A percentile compares a stretch with the other conserved stretches of the same genome.
Evolutionary conservation across 2,329 filamentous ascomycete genomes (phyloP).

Genomic region (Botrytis cinerea): DNA sequence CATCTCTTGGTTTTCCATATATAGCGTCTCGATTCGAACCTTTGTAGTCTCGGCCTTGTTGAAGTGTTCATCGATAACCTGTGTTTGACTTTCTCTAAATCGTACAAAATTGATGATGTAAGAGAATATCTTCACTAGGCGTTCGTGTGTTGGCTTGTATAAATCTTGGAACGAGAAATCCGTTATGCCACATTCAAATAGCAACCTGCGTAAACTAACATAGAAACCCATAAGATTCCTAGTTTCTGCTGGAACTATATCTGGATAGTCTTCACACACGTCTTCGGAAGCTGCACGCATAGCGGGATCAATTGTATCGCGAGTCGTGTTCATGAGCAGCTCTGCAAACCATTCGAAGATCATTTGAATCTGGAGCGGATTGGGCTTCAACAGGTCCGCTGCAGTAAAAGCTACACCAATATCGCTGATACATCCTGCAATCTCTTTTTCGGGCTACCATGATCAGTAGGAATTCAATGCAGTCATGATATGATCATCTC

Average conservation of each 20-base stretch:
- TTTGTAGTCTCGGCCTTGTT: slow-evolving; percentile 88
- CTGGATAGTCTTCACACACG: slow-evolving; percentile 78
- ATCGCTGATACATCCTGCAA: slow-evolving; percentile 95
- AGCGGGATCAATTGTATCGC: slow-evolving; percentile 89
- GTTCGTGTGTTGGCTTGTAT: slow-evolving; percentile 85
- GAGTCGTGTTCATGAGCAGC: slow-evolving; percentile 87
- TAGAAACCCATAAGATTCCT: slow-evolving; percentile 97
- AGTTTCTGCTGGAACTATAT: slow-evolving; percentile 83
- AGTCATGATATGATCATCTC: slow-evolving; percentile 31
- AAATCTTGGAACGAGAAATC: slow-evolving; percentile 94
- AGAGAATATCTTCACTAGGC: slow-evolving; percentile 91
- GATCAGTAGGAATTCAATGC: slow-evolving; percentile 28
- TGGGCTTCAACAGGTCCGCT: slow-evolving; percentile 88
- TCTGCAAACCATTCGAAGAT: slow-evolving; percentile 98
- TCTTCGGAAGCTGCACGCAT: slow-evolving; percentile 93
- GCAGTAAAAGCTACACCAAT: slow-evolving; percentile 89
- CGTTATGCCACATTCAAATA: slow-evolving; percentile 85
- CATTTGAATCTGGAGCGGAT: slow-evolving; percentile 91
- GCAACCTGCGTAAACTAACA: slow-evolving; percentile 73
- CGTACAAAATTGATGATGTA: slow-evolving; percentile 99
- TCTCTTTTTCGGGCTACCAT: slow-evolving; percentile 65
- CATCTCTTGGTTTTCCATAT: slow-evolving; percentile 83
- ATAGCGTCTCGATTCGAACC: slow-evolving; percentile 81
- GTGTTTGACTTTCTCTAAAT: slow-evolving; percentile 90
- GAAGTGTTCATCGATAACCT: slow-evolving; percentile 88